phyloP scores from a whole-genome alignment of 768 basidiomycete genomes.

The Exidia glandulosa region DNA sequence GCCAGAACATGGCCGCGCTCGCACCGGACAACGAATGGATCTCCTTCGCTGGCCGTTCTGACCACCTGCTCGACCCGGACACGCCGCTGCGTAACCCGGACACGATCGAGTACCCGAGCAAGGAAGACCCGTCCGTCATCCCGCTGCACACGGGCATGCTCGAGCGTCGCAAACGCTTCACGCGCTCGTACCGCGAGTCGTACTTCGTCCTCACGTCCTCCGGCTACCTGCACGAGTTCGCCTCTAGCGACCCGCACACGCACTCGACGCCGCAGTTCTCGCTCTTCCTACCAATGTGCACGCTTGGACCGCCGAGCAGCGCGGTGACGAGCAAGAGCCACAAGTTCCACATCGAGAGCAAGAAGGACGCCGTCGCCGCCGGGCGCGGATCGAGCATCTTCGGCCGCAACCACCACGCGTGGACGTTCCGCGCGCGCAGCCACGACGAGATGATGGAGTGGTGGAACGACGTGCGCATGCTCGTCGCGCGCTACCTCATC shows the following conservation, averaged over 20 bases:
- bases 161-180: conserved; percentile 94
- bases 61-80: conserved; percentile 94
- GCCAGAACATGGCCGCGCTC: conserved; percentile 63
- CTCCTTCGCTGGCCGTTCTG: conserved; percentile 81
- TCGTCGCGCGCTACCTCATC: conserved; percentile 87
- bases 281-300: conserved; percentile 90
- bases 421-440: conserved; percentile 81
- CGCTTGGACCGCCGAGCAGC: conserved; percentile 80
- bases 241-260: conserved; percentile 57
- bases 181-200: conserved; percentile 69
- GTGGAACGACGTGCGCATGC: conserved; percentile 97
- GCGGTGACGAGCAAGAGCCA: conserved; percentile 55
- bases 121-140: conserved; percentile 77
- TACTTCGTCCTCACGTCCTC: conserved; percentile 92
- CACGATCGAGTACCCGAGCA: conserved; percentile 74
- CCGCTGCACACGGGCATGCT: conserved; percentile 83
- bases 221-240: conserved; percentile 91
- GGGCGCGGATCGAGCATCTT: conserved; percentile 15
- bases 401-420: conserved; percentile 46
- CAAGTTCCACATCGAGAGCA: conserved; percentile 96
- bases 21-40: conserved; percentile 92
- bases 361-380: conserved; percentile 55
- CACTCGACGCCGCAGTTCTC: conserved; percentile 61
- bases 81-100: conserved; percentile 80
- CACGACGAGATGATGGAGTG: conserved; percentile 99